phyloP scores from a whole-genome alignment of 192 early-diverging fungal genomes.

The Spinellus fusiger region DNA sequence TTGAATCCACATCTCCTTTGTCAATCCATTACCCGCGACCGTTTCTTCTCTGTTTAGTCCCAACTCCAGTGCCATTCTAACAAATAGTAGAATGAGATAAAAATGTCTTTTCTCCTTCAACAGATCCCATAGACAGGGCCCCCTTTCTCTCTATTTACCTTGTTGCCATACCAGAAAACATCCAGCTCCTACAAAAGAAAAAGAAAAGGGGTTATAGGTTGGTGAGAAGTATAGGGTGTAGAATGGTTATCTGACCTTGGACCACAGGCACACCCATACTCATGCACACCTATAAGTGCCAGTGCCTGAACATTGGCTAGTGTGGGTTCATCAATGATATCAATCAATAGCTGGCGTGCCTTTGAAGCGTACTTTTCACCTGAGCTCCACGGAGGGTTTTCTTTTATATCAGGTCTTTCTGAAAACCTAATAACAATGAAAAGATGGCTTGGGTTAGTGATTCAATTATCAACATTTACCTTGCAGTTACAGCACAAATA shows the following conservation, averaged over 20 bases:
- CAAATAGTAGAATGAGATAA: background rate
- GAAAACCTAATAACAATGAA: too few relatives aligned
- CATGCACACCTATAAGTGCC: conserved; percentile 38
- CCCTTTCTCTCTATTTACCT: background rate
- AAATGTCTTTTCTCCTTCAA: background rate
- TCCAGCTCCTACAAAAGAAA: conserved; percentile 38
- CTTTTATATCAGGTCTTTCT: conserved; percentile 35
- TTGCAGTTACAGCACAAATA: conserved; percentile 41
- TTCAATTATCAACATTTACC: conserved; percentile 21
- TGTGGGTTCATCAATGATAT: conserved; percentile 39
- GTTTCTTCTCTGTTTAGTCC: conserved; percentile 42
- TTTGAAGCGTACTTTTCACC: conserved; percentile 50
- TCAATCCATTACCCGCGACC: background rate
- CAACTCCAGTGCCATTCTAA: conserved; percentile 45
- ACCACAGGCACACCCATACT: conserved; percentile 45
- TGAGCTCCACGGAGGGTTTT: conserved; percentile 40
- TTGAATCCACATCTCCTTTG: conserved; percentile 35
- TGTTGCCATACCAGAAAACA: conserved; percentile 43
- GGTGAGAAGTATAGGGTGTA: background rate
- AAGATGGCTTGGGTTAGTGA: background rate
- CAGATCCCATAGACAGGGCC: too few relatives aligned
- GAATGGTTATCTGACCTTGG: conserved; percentile 20
- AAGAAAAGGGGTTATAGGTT: background rate
- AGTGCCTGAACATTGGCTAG: conserved; percentile 47
- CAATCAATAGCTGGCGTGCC: conserved; percentile 32